Base-by-base conservation (phyloP, 768 basidiomycete species). In the Leccinellum luteum region DNA sequence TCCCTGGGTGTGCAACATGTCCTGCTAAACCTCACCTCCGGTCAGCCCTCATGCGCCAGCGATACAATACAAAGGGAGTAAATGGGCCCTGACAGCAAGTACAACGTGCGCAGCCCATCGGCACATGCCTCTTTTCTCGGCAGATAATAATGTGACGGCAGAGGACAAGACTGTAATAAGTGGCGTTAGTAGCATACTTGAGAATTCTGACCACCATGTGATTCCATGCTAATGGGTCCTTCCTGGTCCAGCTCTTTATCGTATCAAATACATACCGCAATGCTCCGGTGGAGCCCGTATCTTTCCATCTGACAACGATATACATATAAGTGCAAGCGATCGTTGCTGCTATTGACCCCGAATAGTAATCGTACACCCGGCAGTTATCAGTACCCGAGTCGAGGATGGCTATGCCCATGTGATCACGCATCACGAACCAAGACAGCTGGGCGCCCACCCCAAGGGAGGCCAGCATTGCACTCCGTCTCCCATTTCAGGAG, bases 401-500 rank as follows among this genome's bases (percentile, higher is more conserved):
- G 21, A 30, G n/a, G 41, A 49, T 25, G 25, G 23, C 25, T 17
- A 27, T 35, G 34, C 17, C 3, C 43, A 15, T 12, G 25, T 25
- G 25, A 25, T 12, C 25, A 14, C 35, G 31, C 28, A 31, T 38
- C 48, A 48, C 3, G 34, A 25, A 17, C 52, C 51, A 28, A 51
- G 51, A 1, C 13, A n/a, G 21, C 25, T 3, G 51, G 44, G 5
- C 78, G 74, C 25, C 3, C 25, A 4, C 19, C 80, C 83, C 84
- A 85, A 15, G 60, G 64, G 51, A 64, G 71, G 2, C 79, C 81
- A n/a, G 66, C 74, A 60, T 85, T 85, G 25, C 69, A 73, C 60
- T 78, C 73, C 52, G 58, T 69, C 66, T 90, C 87, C 84, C 86
- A 89, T 8, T 69, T 69, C 31, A 63, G 56, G 56, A 90, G 72